A percentile compares a stretch with the other conserved stretches of the same genome.
Evolutionary conservation across 805 yeast species (phyloP).

Genomic region (Starmerella gropengiesseri): DNA sequence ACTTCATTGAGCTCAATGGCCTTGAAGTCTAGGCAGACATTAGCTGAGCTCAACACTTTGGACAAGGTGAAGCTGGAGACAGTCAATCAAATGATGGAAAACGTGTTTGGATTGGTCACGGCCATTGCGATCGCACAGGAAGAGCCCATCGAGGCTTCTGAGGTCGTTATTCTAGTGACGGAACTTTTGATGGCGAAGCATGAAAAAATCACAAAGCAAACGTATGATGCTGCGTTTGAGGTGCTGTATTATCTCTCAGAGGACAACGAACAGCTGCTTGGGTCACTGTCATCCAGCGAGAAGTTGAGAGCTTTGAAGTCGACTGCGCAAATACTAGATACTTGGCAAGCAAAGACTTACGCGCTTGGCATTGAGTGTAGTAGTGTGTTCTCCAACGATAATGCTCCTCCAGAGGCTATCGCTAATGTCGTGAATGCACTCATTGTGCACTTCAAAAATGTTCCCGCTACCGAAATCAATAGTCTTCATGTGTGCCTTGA

Average conservation of each 20-base stretch:
- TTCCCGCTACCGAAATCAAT: slow-evolving; percentile 33
- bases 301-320: background rate
- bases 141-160: background rate
- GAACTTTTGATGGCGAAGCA: background rate
- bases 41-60: background rate
- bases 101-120: slow-evolving; percentile 55
- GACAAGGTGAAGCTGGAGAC: background rate
- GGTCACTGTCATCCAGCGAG: slow-evolving; percentile 4
- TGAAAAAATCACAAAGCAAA: background rate
- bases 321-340: background rate
- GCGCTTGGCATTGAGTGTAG: slow-evolving; percentile 27
- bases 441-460: slow-evolving; percentile 8
- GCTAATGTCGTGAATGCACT: slow-evolving; percentile 13
- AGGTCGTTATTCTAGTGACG: slow-evolving; percentile 1
- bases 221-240: slow-evolving; percentile 25
- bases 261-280: slow-evolving; percentile 19
- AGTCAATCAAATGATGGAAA: slow-evolving; percentile 24
- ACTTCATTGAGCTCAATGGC: background rate
- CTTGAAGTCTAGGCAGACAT: background rate
- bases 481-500: slow-evolving; percentile 65
- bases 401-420: slow-evolving; percentile 14
- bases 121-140: slow-evolving; percentile 6
- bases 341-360: slow-evolving; percentile 24
- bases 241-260: slow-evolving; percentile 28
- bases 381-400: slow-evolving; percentile 6